Percentiles rank a stretch among this genome's conserved stretches.
Evolutionary conservation across 2,329 filamentous ascomycete species (phyloP).

Genomic region (Pyrenochaeta sp.): DNA sequence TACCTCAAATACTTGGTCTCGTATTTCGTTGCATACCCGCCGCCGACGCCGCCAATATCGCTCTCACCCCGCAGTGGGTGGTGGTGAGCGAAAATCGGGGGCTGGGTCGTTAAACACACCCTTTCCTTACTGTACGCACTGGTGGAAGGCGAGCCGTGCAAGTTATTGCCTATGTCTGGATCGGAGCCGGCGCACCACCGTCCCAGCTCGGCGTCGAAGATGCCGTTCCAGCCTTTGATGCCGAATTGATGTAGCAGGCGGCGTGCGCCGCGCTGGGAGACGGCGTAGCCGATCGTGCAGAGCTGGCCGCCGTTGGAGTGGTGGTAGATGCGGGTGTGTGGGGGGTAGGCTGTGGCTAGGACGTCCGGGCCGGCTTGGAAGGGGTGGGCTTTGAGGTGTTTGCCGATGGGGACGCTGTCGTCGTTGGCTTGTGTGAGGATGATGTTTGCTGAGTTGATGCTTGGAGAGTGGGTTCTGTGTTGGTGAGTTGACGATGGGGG

Average conservation of each 20-base stretch:
- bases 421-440: conserved; percentile 34
- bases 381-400: conserved; percentile 41
- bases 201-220: conserved; percentile 39
- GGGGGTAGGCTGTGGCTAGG: conserved; percentile 31
- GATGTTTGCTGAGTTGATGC: conserved; percentile 20
- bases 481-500: not conserved
- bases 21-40: conserved; percentile 39
- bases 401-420: conserved; percentile 28
- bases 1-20: conserved; percentile 44
- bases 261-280: conserved; percentile 40
- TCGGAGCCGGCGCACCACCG: conserved; percentile 40
- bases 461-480: conserved; percentile 6
- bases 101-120: conserved; percentile 37
- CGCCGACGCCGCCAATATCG: conserved; percentile 42
- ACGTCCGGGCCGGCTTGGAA: conserved; percentile 39
- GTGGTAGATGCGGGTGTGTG: conserved; percentile 41
- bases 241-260: conserved; percentile 41
- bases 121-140: conserved; percentile 21
- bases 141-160: conserved; percentile 1
- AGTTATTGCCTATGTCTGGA: conserved; percentile 23
- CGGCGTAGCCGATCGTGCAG: conserved; percentile 41
- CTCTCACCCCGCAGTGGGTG: conserved; percentile 40
- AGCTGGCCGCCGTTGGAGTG: conserved; percentile 35
- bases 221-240: conserved; percentile 39
- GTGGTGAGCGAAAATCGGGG: conserved; percentile 42